Evolutionary conservation across 2,329 filamentous ascomycete species (phyloP).

Genomic region (Alternaria alternata): DNA sequence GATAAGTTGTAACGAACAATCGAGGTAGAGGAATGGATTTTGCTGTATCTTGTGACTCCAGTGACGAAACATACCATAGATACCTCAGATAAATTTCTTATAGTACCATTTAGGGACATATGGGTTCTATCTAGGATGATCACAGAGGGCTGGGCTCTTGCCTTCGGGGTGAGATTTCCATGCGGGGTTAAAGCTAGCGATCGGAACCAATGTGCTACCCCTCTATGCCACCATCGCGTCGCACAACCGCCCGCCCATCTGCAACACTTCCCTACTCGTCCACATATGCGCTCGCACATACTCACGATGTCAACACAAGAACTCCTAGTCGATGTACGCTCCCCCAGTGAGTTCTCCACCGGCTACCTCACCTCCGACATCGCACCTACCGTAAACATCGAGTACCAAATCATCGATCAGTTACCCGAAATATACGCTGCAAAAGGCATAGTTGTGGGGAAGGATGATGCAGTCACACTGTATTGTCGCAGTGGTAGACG

Average conservation of each 20-base stretch:
- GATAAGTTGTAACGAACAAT: no score
- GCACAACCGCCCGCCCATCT: not conserved
- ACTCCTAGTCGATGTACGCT: constrained; percentile 49
- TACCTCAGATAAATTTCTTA: not conserved
- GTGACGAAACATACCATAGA: no score
- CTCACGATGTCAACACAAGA: constrained; percentile 16
- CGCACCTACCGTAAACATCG: constrained; percentile 46
- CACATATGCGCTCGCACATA: not conserved
- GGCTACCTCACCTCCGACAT: constrained; percentile 39
- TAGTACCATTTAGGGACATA: not conserved
- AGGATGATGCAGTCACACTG: constrained; percentile 45
- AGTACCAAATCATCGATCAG: constrained; percentile 46
- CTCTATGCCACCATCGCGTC: not conserved
- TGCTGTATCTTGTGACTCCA: no score
- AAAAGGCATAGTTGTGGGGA: constrained; percentile 27
- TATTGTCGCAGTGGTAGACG: constrained; percentile 50
- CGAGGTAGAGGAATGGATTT: no score
- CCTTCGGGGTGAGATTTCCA: not conserved
- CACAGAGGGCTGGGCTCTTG: not conserved
- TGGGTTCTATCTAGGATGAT: no score
- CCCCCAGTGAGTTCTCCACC: constrained; percentile 46
- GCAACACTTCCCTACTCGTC: not conserved
- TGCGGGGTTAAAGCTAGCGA: constrained; percentile 1
- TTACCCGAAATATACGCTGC: constrained; percentile 33
- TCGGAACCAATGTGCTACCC: not conserved